Conservation (phyloP, 305 asterid genomes). For the Rubia tinctorum region DNA sequence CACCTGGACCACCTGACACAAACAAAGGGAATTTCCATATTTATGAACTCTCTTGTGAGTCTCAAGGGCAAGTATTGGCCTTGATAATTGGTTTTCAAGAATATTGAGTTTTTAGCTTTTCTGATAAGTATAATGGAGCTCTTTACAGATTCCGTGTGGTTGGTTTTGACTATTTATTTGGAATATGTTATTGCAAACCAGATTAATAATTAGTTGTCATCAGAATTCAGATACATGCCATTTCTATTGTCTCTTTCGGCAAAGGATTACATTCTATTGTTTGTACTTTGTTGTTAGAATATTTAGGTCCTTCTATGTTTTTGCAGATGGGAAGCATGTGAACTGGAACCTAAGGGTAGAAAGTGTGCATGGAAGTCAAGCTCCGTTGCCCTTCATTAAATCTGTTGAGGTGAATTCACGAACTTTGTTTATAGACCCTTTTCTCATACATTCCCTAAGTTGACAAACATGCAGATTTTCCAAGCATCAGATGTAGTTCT, state of each 20-base stretch:
- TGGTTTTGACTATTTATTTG: not conserved
- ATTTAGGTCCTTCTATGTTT: slow-evolving; percentile 15
- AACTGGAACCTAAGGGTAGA: slow-evolving; percentile 86
- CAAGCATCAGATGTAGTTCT: not conserved
- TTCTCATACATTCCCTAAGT: not conserved
- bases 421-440: not conserved
- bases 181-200: not conserved
- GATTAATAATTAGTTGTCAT: not conserved
- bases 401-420: slow-evolving; percentile 61
- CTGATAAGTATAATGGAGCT: not conserved
- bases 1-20: too few species aligned
- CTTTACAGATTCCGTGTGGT: not conserved
- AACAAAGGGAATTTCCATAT: too few species aligned
- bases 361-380: slow-evolving; percentile 86
- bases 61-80: not conserved
- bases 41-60: too few species aligned
- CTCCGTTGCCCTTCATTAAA: slow-evolving; percentile 77
- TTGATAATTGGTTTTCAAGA: not conserved
- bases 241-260: not conserved
- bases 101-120: not conserved
- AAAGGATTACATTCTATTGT: not conserved
- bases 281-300: slow-evolving; percentile 4
- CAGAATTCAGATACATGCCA: too few species aligned
- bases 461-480: not conserved
- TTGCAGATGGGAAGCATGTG: slow-evolving; percentile 73